A percentile compares a stretch with the other conserved stretches of the same genome.
Evolutionary conservation across 2,329 filamentous ascomycete species (phyloP).

Genomic region (Colletotrichum echinochloae): DNA sequence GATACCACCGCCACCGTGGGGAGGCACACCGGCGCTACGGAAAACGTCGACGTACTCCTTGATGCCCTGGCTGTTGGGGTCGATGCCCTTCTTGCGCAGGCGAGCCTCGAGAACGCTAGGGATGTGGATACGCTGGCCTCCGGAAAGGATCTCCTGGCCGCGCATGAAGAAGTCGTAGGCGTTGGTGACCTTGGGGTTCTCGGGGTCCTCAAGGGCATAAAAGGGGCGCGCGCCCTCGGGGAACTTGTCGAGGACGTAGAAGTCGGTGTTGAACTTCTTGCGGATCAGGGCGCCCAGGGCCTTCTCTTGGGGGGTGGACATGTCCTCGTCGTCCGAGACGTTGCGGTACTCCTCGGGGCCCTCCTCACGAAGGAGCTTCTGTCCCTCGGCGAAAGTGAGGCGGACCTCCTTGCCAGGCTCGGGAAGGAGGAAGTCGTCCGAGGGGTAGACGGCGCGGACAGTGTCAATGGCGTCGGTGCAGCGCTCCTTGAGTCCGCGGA

Average conservation of each 20-base stretch:
- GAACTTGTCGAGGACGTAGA: conserved; percentile 98
- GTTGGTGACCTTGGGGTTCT: conserved; percentile 71
- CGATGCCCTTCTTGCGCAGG: conserved; percentile 83
- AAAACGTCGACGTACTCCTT: conserved; percentile 92
- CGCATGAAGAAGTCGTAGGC: conserved; percentile 89
- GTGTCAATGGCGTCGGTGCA: conserved; percentile 80
- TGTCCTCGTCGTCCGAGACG: conserved; percentile 81
- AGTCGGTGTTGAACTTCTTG: conserved; percentile 92
- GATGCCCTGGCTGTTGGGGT: conserved; percentile 79
- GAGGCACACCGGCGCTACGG: conserved; percentile 83
- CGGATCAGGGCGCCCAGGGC: conserved; percentile 89
- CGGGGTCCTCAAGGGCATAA: conserved; percentile 85
- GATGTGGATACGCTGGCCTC: conserved; percentile 50
- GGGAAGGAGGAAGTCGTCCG: conserved; percentile 81
- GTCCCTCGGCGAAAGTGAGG: conserved; percentile 81
- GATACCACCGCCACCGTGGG: conserved; percentile 90
- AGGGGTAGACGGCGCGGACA: conserved; percentile 79
- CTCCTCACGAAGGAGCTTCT: conserved; percentile 81
- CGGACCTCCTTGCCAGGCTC: conserved; percentile 80
- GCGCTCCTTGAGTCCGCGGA: conserved; percentile 75
- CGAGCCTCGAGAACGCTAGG: conserved; percentile 80
- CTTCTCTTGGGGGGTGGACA: conserved; percentile 85
- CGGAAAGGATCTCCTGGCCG: conserved; percentile 91
- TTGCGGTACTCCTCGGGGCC: conserved; percentile 75
- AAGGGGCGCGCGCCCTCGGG: conserved; percentile 89